Conservation (phyloP, 495 filamentous ascomycete genomes). For the Aspergillus homomorphus region DNA sequence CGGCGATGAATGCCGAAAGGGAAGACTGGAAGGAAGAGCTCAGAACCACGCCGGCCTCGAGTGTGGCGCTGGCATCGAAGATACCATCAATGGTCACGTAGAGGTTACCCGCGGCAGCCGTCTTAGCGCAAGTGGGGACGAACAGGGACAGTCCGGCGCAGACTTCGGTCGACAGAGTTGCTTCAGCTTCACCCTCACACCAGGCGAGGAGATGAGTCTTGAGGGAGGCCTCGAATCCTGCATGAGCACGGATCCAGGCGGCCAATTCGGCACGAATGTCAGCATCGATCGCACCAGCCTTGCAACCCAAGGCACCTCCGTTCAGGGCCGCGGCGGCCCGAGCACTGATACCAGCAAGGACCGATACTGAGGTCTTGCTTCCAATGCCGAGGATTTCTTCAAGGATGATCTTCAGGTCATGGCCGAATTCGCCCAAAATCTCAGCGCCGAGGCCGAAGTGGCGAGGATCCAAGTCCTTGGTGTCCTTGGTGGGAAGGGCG, state of each 20-base stretch:
- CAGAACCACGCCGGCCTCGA: slow-evolving; percentile 34
- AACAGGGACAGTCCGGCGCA: slow-evolving; percentile 35
- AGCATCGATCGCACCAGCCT: slow-evolving; percentile 28
- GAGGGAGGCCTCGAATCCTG: slow-evolving; percentile 26
- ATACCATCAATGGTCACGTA: slow-evolving; percentile 44
- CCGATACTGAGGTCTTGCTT: slow-evolving; percentile 15
- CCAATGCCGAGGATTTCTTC: slow-evolving; percentile 28
- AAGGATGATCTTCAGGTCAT: slow-evolving; percentile 10
- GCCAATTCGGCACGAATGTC: slow-evolving; percentile 32
- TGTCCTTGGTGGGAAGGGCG: slow-evolving; percentile 31
- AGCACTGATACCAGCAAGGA: slow-evolving; percentile 35
- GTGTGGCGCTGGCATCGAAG: slow-evolving; percentile 27
- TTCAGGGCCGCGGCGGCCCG: slow-evolving; percentile 40
- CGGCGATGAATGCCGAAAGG: slow-evolving; percentile 32
- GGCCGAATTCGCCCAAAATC: slow-evolving; percentile 14
- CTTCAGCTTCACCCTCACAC: slow-evolving; percentile 26
- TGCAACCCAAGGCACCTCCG: slow-evolving; percentile 41
- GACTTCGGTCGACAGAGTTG: slow-evolving; percentile 26
- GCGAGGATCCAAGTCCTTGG: slow-evolving; percentile 31
- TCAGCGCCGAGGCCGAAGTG: slow-evolving; percentile 23
- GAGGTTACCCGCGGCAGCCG: slow-evolving; percentile 39
- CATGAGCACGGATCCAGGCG: slow-evolving; percentile 32
- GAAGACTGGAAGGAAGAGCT: slow-evolving; percentile 30
- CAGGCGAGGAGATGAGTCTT: slow-evolving; percentile 31
- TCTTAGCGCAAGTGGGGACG: slow-evolving; percentile 35